phyloP scores from a whole-genome alignment of 768 basidiomycete genomes.

The Collybia mongolica region DNA sequence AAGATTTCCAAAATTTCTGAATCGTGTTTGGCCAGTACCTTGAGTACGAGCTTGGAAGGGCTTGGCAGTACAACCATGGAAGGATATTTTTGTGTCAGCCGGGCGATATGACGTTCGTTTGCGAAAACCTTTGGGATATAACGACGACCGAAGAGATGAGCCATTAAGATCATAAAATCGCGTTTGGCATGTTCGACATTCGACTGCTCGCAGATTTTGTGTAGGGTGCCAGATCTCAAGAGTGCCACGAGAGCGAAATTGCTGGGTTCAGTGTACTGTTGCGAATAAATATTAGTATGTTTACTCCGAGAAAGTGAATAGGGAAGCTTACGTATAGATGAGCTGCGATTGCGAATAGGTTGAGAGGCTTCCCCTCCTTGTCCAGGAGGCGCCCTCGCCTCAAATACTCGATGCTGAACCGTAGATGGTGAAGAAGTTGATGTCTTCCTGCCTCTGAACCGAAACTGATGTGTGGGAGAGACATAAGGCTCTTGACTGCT shows the following conservation, averaged over 20 bases:
- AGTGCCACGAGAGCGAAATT: slow-evolving; percentile 65
- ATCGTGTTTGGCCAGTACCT: slow-evolving; percentile 45
- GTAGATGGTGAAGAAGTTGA: slow-evolving; percentile 62
- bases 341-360: slow-evolving; percentile 51
- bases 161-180: slow-evolving; percentile 53
- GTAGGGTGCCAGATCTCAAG: slow-evolving; percentile 56
- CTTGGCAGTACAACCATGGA: slow-evolving; percentile 58
- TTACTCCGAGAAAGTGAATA: background rate
- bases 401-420: slow-evolving; percentile 73
- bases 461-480: slow-evolving; percentile 59
- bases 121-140: slow-evolving; percentile 46
- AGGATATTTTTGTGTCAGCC: slow-evolving; percentile 42
- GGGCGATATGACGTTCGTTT: slow-evolving; percentile 30
- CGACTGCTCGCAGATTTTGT: slow-evolving; percentile 48
- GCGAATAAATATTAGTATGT: background rate
- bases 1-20: slow-evolving; percentile 52
- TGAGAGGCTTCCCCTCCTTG: slow-evolving; percentile 52
- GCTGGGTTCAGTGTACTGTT: slow-evolving; percentile 61
- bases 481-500: slow-evolving; percentile 51
- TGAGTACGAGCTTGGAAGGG: slow-evolving; percentile 36
- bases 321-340: slow-evolving; percentile 45
- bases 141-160: slow-evolving; percentile 66
- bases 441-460: slow-evolving; percentile 50
- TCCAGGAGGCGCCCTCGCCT: slow-evolving; percentile 55
- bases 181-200: slow-evolving; percentile 39